Evolutionary conservation across 1,284 basidiomycete species (phyloP).

Genomic region (Sanguinoderma infundibulare): DNA sequence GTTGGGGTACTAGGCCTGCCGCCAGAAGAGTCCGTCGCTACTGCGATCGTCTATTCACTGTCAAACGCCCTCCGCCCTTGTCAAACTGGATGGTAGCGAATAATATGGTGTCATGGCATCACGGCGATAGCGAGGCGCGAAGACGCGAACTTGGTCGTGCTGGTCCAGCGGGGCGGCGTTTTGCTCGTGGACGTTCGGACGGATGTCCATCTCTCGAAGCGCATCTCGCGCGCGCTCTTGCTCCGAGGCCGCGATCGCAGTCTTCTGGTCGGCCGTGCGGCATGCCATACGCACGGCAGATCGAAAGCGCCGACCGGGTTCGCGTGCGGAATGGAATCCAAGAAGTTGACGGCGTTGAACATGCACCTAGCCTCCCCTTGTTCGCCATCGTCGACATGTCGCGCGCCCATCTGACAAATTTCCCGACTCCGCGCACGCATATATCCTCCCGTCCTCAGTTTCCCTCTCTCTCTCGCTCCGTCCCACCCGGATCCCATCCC

Average conservation of each 20-base stretch:
- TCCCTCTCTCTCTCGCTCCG: background rate
- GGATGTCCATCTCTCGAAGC: background rate
- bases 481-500: slow-evolving; percentile 1
- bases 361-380: slow-evolving; percentile 1
- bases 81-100: background rate
- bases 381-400: background rate
- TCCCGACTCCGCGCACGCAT: background rate
- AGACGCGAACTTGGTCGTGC: background rate
- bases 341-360: too few species aligned
- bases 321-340: background rate
- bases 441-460: background rate
- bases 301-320: background rate
- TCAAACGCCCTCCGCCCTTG: background rate
- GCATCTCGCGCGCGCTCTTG: background rate
- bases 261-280: background rate
- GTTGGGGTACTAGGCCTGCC: too few species aligned
- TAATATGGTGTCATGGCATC: background rate
- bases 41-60: background rate
- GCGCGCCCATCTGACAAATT: background rate
- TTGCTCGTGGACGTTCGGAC: background rate
- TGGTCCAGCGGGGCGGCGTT: background rate
- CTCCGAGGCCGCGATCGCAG: background rate
- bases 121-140: slow-evolving; percentile 14
- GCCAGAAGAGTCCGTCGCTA: background rate
- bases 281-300: background rate